phyloP scores from a whole-genome alignment of 1,284 basidiomycete genomes.

The Pisolithus thermaeus region DNA sequence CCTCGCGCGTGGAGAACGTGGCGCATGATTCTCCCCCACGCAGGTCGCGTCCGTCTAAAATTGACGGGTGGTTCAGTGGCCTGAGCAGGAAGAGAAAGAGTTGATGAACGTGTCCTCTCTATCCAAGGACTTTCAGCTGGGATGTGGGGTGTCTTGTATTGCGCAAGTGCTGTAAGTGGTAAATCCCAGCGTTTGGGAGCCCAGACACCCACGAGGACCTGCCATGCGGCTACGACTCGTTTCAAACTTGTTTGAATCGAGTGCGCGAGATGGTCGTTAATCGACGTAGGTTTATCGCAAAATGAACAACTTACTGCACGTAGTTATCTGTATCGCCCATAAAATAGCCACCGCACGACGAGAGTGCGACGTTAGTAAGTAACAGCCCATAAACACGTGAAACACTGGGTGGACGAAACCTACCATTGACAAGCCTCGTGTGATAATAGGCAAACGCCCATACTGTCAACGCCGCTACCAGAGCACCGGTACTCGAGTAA shows the following conservation, averaged over 20 bases:
- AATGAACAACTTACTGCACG: slow-evolving; percentile 52
- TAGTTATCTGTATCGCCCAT: slow-evolving; percentile 58
- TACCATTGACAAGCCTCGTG: slow-evolving; percentile 68
- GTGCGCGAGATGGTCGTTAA: slow-evolving; percentile 12
- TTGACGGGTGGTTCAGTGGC: slow-evolving; percentile 36
- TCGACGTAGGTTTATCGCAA: slow-evolving; percentile 4
- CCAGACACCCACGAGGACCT: slow-evolving; percentile 88
- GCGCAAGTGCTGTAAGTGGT: slow-evolving; percentile 60
- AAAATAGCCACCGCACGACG: slow-evolving; percentile 19
- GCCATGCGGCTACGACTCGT: slow-evolving; percentile 82
- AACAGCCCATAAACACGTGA: slow-evolving; percentile 13
- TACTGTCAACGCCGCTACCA: slow-evolving; percentile 47
- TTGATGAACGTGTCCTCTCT: slow-evolving; percentile 37
- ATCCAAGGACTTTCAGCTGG: slow-evolving; percentile 71
- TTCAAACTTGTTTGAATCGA: slow-evolving; percentile 50
- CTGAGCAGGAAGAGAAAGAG: slow-evolving; percentile 20
- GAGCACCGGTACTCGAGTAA: slow-evolving; percentile 54
- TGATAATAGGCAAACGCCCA: slow-evolving; percentile 81
- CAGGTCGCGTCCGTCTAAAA: slow-evolving; percentile 48
- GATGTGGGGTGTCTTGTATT: slow-evolving; percentile 61
- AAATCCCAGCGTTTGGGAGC: slow-evolving; percentile 77
- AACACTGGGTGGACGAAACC: slow-evolving; percentile 27
- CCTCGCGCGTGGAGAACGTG: slow-evolving; percentile 80
- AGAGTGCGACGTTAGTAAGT: slow-evolving; percentile 12
- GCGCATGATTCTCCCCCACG: slow-evolving; percentile 76